Percentiles rank a stretch among this genome's conserved stretches.
Evolutionary conservation across 306 rosid genomes (phyloP).

Genomic region (Dryas octopetala): DNA sequence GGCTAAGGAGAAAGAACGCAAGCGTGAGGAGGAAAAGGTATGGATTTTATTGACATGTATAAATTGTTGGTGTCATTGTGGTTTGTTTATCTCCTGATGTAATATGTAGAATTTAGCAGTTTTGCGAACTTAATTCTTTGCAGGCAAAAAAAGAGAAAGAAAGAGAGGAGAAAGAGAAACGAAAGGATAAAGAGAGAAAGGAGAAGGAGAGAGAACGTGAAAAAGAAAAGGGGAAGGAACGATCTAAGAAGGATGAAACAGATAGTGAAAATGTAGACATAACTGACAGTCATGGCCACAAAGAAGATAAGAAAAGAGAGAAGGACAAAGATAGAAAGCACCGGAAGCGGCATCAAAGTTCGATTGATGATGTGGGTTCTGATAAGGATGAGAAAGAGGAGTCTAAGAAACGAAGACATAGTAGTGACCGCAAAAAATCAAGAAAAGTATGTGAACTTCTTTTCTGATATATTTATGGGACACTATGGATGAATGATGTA

Average conservation of each 20-base stretch:
- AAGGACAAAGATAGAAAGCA: slow-evolving; percentile 90
- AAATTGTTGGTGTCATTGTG: background rate
- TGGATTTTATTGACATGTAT: background rate
- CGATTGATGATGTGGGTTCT: slow-evolving; percentile 71
- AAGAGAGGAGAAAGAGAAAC: slow-evolving; percentile 78
- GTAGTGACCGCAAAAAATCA: slow-evolving; percentile 90
- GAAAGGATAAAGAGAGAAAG: slow-evolving; percentile 45
- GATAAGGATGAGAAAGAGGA: slow-evolving; percentile 95
- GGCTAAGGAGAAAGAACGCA: slow-evolving; percentile 93
- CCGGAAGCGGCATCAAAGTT: slow-evolving; percentile 89
- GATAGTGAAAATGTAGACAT: slow-evolving; percentile 74
- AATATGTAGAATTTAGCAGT: background rate
- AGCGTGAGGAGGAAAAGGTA: slow-evolving; percentile 95
- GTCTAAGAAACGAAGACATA: slow-evolving; percentile 77
- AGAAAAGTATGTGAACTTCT: slow-evolving; percentile 56
- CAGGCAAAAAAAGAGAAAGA: slow-evolving; percentile 90
- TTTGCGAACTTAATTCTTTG: slow-evolving; percentile 18
- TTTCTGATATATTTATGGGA: background rate
- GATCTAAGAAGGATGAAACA: slow-evolving; percentile 84
- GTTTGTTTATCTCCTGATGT: background rate
- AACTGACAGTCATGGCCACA: slow-evolving; percentile 58
- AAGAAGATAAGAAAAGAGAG: slow-evolving; percentile 92
- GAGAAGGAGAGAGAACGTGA: slow-evolving; percentile 91
- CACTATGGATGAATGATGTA: slow-evolving; percentile 19
- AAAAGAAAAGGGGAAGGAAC: slow-evolving; percentile 79